Evolutionary conservation across 1,139 yeast species (phyloP).

Genomic region (Barnettozyma hawaiiensis): DNA sequence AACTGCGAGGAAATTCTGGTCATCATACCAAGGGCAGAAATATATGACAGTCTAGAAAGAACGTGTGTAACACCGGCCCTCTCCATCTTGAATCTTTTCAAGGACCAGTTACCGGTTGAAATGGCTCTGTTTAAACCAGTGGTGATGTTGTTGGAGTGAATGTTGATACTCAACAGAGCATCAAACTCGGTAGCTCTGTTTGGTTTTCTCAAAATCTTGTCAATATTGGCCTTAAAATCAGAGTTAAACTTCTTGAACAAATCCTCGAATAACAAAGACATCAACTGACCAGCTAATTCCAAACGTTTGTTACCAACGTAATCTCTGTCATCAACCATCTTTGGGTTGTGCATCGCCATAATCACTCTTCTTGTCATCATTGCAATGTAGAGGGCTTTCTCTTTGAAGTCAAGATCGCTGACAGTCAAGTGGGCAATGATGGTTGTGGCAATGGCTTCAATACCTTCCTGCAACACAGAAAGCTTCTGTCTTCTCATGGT

Average conservation of each 20-base stretch:
- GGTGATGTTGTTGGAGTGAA: constrained; percentile 88
- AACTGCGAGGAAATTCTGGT: constrained; percentile 97
- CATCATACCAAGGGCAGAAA: constrained; percentile 98
- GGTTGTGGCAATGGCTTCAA: constrained; percentile 95
- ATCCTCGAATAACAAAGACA: constrained; percentile 93
- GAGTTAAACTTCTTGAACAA: constrained; percentile 91
- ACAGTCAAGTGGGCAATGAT: constrained; percentile 93
- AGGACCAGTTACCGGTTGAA: constrained; percentile 98
- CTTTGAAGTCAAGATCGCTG: constrained; percentile 79
- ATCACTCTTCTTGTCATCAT: constrained; percentile 95
- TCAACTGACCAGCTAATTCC: constrained; percentile 94
- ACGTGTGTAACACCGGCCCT: constrained; percentile 99
- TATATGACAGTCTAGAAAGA: constrained; percentile 81
- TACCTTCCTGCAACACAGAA: constrained; percentile 84
- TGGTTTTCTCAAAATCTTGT: constrained; percentile 88
- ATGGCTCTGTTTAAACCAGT: constrained; percentile 94
- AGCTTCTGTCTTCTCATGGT: constrained; percentile 88
- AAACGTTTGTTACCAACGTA: constrained; percentile 97
- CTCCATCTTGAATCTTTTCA: constrained; percentile 98
- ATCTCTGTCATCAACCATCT: constrained; percentile 96
- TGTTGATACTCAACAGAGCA: constrained; percentile 81
- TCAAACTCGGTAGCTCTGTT: constrained; percentile 94
- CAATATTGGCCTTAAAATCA: constrained; percentile 91
- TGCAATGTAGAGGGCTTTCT: constrained; percentile 90
- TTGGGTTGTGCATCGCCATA: constrained; percentile 92